phyloP scores from a whole-genome alignment of 2,329 filamentous ascomycete species.

The Graphilbum fragrans region DNA sequence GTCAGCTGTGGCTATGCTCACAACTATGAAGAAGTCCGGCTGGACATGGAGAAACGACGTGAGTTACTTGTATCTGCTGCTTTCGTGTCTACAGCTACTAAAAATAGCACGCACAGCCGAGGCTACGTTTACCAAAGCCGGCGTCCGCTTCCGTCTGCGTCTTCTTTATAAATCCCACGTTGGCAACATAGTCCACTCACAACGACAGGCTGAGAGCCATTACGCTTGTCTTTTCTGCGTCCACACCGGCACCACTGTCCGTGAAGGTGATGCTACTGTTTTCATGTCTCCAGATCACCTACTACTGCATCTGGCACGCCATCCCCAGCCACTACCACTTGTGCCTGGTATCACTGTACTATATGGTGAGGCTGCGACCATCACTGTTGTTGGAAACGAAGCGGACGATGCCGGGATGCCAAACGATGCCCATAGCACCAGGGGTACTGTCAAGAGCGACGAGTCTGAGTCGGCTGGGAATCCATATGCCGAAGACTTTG shows the following conservation, averaged over 20 bases:
- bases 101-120: slow-evolving; percentile 14
- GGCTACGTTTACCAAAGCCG: slow-evolving; percentile 20
- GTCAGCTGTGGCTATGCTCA: slow-evolving; percentile 16
- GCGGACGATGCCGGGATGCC: slow-evolving; percentile 11
- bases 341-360: slow-evolving; percentile 23
- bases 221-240: slow-evolving; percentile 28
- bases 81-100: not conserved
- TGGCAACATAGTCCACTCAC: slow-evolving; percentile 13
- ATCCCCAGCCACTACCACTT: slow-evolving; percentile 25
- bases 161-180: slow-evolving; percentile 31
- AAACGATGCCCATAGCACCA: not conserved
- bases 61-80: slow-evolving; percentile 1
- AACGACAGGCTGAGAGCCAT: slow-evolving; percentile 17
- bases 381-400: not conserved
- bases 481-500: slow-evolving; percentile 18
- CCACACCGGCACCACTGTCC: slow-evolving; percentile 18
- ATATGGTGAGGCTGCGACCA: slow-evolving; percentile 18
- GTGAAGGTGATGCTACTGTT: slow-evolving; percentile 28
- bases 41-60: slow-evolving; percentile 19
- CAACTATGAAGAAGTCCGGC: slow-evolving; percentile 17
- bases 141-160: slow-evolving; percentile 25
- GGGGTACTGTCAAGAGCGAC: too few species aligned
- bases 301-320: slow-evolving; percentile 24
- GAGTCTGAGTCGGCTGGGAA: too few species aligned
- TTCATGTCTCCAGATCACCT: slow-evolving; percentile 24